These are phyloP conservation scores for Kurtzmaniella quercitrusa DNA, from an alignment of 1,139 yeast species.

Conservation along the genomic window DNA sequence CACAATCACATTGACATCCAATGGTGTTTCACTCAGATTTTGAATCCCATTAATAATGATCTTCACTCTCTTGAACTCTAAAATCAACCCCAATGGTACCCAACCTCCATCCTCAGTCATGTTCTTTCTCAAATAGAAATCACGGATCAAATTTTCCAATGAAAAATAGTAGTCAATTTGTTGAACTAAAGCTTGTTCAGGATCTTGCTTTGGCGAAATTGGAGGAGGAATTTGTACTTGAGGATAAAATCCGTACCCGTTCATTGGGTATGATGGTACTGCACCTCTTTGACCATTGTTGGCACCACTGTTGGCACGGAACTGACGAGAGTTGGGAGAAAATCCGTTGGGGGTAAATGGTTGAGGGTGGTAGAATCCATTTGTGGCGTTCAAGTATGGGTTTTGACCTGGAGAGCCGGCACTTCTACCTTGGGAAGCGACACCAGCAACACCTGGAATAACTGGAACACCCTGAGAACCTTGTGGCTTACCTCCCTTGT, in stretches of 20 bases:
- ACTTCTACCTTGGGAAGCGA: constrained; percentile 11
- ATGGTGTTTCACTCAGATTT: constrained; percentile 22
- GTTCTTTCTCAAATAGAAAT: constrained; percentile 69
- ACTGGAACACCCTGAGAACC: constrained; percentile 2
- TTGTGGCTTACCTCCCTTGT: constrained; percentile 2
- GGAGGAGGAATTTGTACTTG: constrained; percentile 44
- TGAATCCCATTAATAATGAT: constrained; percentile 43
- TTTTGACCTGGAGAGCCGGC: constrained; percentile 12
- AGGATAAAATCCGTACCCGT: constrained; percentile 8
- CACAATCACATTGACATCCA: constrained; percentile 14
- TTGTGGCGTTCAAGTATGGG: neutral
- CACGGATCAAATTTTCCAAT: constrained; percentile 80
- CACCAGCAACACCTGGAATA: constrained; percentile 9
- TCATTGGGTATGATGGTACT: neutral
- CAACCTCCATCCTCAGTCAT: constrained; percentile 72
- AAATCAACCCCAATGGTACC: constrained; percentile 58
- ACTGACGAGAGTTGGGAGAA: neutral
- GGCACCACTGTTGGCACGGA: constrained; percentile 1
- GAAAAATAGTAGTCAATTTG: constrained; percentile 91
- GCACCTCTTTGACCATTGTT: neutral
- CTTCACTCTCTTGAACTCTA: constrained; percentile 71
- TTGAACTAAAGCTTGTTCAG: constrained; percentile 45
- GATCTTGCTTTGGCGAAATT: constrained; percentile 46
- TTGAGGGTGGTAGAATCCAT: constrained; percentile 21
- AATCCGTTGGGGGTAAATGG: constrained; percentile 17